Evolutionary conservation across 2,329 filamentous ascomycete species (phyloP).

Genomic region (Sporothrix mexicana): DNA sequence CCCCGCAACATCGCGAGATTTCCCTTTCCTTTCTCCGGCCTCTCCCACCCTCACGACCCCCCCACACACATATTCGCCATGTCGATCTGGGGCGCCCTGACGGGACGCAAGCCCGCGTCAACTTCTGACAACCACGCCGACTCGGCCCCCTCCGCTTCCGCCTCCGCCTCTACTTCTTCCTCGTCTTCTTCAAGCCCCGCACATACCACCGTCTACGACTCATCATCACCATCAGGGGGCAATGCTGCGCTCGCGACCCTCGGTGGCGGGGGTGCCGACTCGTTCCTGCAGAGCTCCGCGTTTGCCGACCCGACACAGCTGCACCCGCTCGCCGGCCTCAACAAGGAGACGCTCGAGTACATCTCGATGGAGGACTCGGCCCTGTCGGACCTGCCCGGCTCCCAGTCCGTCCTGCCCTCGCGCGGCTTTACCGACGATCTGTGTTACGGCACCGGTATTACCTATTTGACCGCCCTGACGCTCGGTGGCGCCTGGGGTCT

Average conservation of each 20-base stretch:
- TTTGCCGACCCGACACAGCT: conserved; percentile 87
- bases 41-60: not conserved
- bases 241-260: conserved; percentile 41
- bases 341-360: conserved; percentile 93
- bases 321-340: conserved; percentile 91
- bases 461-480: conserved; percentile 85
- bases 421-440: conserved; percentile 98
- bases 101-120: conserved; percentile 58
- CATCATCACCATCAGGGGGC: conserved; percentile 49
- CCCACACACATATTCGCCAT: conserved; percentile 44
- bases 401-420: conserved; percentile 86
- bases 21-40: not conserved
- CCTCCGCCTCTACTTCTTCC: conserved; percentile 53
- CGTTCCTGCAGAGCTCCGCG: conserved; percentile 77
- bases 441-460: conserved; percentile 95
- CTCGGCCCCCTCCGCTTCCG: conserved; percentile 46
- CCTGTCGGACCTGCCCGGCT: conserved; percentile 83
- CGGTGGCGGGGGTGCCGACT: conserved; percentile 74
- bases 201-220: conserved; percentile 64
- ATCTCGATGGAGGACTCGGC: conserved; percentile 90
- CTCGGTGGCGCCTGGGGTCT: conserved; percentile 91
- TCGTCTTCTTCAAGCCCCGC: conserved; percentile 51
- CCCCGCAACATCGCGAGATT: conserved; percentile 19
- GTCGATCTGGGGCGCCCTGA: conserved; percentile 66
- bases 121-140: conserved; percentile 38